These are phyloP conservation scores for Suhomyces kunorum DNA, from an alignment of 1,139 yeast genomes.

Conservation along the genomic window DNA sequence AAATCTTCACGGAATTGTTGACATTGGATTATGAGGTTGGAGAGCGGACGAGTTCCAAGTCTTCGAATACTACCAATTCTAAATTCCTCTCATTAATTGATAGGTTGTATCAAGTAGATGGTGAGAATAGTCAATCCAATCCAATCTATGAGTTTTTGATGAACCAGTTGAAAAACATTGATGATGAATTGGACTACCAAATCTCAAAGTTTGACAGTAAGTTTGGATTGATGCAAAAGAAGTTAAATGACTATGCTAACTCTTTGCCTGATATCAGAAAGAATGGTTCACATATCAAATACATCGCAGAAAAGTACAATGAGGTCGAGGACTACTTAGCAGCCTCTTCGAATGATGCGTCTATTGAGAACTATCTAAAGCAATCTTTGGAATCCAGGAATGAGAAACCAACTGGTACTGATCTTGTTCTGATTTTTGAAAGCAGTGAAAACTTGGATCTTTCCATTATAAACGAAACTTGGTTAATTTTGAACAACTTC, in stretches of 20 bases:
- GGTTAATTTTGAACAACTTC: conserved; percentile 45
- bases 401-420: conserved; percentile 27
- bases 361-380: conserved; percentile 18
- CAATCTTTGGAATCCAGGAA: conserved; percentile 9
- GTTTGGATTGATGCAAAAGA: conserved; percentile 46
- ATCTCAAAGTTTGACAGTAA: conserved; percentile 31
- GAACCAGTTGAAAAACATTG: conserved; percentile 38
- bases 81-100: conserved; percentile 58
- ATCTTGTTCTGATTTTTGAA: conserved; percentile 38
- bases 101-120: conserved; percentile 42
- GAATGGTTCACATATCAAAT: conserved; percentile 46
- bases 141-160: conserved; percentile 63
- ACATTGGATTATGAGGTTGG: conserved; percentile 41
- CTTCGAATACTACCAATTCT: conserved; percentile 2
- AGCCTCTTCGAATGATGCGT: conserved; percentile 25
- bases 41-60: conserved; percentile 1
- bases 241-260: conserved; percentile 38
- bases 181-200: conserved; percentile 40
- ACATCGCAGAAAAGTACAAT: conserved; percentile 53
- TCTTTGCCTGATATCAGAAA: conserved; percentile 35
- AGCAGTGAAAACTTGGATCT: conserved; percentile 45
- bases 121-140: conserved; percentile 55
- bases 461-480: conserved; percentile 47
- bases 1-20: conserved; percentile 60
- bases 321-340: conserved; percentile 38